A percentile compares a stretch with the other conserved stretches of the same genome.
These are phyloP conservation scores for Populus hybrid DNA, from an alignment of 441 rosid species.

Conservation along the genomic window DNA sequence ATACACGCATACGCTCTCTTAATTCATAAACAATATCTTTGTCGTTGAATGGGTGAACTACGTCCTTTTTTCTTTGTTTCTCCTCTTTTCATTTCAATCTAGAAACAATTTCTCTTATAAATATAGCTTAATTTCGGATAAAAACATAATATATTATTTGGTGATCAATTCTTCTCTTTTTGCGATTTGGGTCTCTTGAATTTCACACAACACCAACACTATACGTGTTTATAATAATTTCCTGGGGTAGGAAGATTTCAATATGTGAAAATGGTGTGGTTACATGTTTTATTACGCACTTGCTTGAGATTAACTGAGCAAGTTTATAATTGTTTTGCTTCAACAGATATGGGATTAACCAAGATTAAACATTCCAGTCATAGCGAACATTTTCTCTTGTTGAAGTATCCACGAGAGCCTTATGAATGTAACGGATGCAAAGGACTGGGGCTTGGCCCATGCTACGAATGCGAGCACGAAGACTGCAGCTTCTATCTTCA, in stretches of 20 bases:
- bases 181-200: not conserved
- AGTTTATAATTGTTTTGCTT: not conserved
- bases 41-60: too few relatives aligned
- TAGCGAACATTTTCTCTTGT: constrained; percentile 16
- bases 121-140: not conserved
- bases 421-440: constrained; percentile 40
- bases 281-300: too few relatives aligned
- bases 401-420: constrained; percentile 13
- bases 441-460: constrained; percentile 20
- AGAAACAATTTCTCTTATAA: not conserved
- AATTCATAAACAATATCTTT: too few relatives aligned
- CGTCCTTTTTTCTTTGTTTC: not conserved
- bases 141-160: not conserved
- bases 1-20: too few relatives aligned
- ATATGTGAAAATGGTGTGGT: too few relatives aligned
- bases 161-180: not conserved
- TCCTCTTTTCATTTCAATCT: not conserved
- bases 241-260: too few relatives aligned
- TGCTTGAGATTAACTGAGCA: not conserved
- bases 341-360: not conserved
- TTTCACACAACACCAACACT: too few relatives aligned
- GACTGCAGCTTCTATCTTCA: constrained; percentile 32
- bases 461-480: constrained; percentile 23
- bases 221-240: too few relatives aligned
- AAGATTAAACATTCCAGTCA: constrained; percentile 15